Evolutionary conservation across 176 grass and related monocot genomes (phyloP), one percentile per base, ranked within the genome.

Genomic region (Aegilops longissima): DNA sequence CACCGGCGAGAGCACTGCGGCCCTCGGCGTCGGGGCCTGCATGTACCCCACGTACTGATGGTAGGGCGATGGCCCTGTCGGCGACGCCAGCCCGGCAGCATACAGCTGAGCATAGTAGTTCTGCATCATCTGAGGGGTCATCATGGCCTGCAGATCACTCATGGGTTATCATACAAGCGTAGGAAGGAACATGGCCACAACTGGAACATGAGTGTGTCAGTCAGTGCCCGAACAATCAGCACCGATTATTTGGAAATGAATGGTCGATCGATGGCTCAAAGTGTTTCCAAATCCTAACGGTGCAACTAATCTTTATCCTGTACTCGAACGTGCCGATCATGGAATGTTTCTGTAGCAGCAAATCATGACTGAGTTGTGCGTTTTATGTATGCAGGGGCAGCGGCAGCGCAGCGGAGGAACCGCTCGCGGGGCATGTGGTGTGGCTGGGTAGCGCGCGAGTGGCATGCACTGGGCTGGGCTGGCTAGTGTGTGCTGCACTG

Each of bases 31-130:
- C 33, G 56, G 25, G 38, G 80, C 10, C n/a, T 85, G 54, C 92
- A 94, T 59, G 90, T 88, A 93, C 21, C 92, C 88, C 5, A 92
- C 24, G 85, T 87, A 94, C 76, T 61, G 84, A 31, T 96, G 74
- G 80, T 92, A 99, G 18, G 87, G 87, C 29, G 87, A 2, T 35
- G 84, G 16, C 18, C 31, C 40, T 2, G 90, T 38, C 1, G 86
- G 34, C 30, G 95, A 90, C 17, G 89, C 67, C 23, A 88, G 35
- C 23, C 94, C 94, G 1, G 51, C 51, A 3, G 51, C 51, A 4
- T 96, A 96, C 13, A 93, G 8, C 62, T 94, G 94, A 18, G 84
- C 84, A 9, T 94, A 94, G 77, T 94, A 99, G 47, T 73, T 92
- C 79, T 89, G 87, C 38, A 90, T 20, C 89, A 89, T 40, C 27